Evolutionary conservation across 768 basidiomycete genomes (phyloP), one percentile per base, ranked within the genome.

Genomic region (Phaffia australis): DNA sequence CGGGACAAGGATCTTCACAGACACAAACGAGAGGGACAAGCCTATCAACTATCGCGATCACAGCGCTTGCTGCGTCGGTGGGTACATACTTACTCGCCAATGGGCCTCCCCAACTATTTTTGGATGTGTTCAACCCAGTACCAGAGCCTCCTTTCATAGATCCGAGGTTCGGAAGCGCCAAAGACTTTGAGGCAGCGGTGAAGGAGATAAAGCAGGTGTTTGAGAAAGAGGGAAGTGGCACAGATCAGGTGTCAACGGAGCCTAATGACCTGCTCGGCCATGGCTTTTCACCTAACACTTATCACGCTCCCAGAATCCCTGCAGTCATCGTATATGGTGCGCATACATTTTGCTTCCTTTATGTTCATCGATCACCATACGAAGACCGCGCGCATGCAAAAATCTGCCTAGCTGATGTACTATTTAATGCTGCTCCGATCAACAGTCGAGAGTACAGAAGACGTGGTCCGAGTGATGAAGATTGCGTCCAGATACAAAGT

Each of bases 241-340:
- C 81, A 0, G 80, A 83, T 71, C 74, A 76, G 2, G 81, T 50
- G n/a, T 56, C 56, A 18, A 63, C 58, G 29, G 57, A 64, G 19
- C 21, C 49, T 5, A 63, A 64, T 23, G 67, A 63, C 3, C 49
- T 87, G 29, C 76, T 78, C 55, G 78, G 79, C 42, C 80, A 86
- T 67, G 87, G 87, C 7, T 85, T 81, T 83, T 69, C 83, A 86
- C 71, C 84, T n/a, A 67, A 67, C 47, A 56, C 85, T 9, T 86
- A 73, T 52, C 77, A 84, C 64, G 78, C 68, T 82, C 82, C 76
- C 57, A 72, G 75, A 35, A 71, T 73, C 8, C 85, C 84, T 57
- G 83, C 80, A 50, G 72, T 79, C 76, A 82, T 87, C 1, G 83
- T 87, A 46, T 48, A 35, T 9, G 8, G 35, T 42, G 35, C 35